Base-by-base conservation (phyloP, 2,329 filamentous ascomycete species). In the Ceratocystis papillata region DNA sequence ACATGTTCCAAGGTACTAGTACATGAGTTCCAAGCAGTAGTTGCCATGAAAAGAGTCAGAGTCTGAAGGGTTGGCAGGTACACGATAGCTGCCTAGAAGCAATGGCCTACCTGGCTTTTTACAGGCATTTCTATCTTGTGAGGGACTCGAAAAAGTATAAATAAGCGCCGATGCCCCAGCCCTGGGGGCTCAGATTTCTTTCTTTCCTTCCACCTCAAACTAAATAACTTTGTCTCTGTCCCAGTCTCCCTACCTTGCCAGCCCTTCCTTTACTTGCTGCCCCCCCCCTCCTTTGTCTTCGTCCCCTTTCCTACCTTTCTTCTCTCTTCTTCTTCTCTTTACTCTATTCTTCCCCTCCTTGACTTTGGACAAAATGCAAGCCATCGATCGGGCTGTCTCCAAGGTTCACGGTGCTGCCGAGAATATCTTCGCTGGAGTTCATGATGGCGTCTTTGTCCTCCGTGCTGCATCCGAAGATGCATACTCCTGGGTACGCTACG, bases 401-500 rank as follows among this genome's bases (percentile, higher is more conserved):
- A 46, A 8, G 17, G 22, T 30, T 17, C 30, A 15, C 37, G 22
- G 20, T 8, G 60, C 60, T 3, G 12, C 2, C 5, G 6, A 17
- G 5, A 15, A 15, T 17, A 15, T n/a, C 20, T 2, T 37, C 10
- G 10, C 60, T 6, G 22, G 41, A 3, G 22, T 44, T 15, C 41
- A 17, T 15, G 41, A 62, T 28, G 60, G 62, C 37, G 5, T 55
- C 25, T 25, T 60, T 55, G 65, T 64, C 5, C 22, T 46, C 41
- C 41, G 33, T 12, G 60, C 60, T 15, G 41, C 41, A n/a, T 48
- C 60, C 2, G 41, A 62, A 22, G 60, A 62, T 44, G 25, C 45
- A 10, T 62, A 62, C n/a, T 44, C 60, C 12, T 62, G 45, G 20
- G 22, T 62, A 17, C 60, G 60, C 25, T 46, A 46, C 37, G 60